A percentile compares a stretch with the other conserved stretches of the same genome.
Conservation (phyloP, 176 grass and related monocot species). For the Thinopyrum elongatum region DNA sequence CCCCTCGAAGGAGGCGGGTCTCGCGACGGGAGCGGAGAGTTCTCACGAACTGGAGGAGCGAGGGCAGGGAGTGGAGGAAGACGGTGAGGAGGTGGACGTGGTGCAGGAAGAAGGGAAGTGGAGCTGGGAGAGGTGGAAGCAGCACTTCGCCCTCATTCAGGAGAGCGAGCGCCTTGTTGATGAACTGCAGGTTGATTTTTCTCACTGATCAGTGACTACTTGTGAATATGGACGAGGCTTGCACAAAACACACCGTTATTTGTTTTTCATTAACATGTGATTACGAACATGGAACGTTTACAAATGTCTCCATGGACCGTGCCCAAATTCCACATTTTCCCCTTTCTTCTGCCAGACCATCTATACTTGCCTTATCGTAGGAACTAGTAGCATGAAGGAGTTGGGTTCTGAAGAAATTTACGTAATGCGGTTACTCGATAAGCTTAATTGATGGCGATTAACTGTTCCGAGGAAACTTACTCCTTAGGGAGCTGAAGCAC, state of each 20-base stretch:
- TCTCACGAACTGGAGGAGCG: neutral
- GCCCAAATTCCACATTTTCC: neutral
- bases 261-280: neutral
- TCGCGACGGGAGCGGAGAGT: neutral
- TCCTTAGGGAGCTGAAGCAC: neutral
- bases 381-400: neutral
- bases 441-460: neutral
- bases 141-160: constrained; percentile 64
- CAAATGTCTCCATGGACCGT: neutral
- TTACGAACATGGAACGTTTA: neutral
- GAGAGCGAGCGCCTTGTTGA: constrained; percentile 66
- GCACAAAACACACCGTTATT: neutral
- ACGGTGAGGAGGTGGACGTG: neutral
- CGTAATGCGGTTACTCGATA: neutral
- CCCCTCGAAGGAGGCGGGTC: constrained; percentile 11
- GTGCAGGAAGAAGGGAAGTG: constrained; percentile 55
- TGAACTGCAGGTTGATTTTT: constrained; percentile 61
- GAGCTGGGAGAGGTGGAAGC: constrained; percentile 91
- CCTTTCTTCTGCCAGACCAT: neutral
- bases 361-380: neutral
- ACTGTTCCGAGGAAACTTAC: neutral
- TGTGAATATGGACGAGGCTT: neutral
- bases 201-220: neutral
- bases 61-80: constrained; percentile 26
- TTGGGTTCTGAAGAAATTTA: constrained; percentile 13